A percentile compares a stretch with the other conserved stretches of the same genome.
These are phyloP conservation scores for Cytospora leucostoma DNA, from an alignment of 2,329 filamentous ascomycete species.

Conservation along the genomic window DNA sequence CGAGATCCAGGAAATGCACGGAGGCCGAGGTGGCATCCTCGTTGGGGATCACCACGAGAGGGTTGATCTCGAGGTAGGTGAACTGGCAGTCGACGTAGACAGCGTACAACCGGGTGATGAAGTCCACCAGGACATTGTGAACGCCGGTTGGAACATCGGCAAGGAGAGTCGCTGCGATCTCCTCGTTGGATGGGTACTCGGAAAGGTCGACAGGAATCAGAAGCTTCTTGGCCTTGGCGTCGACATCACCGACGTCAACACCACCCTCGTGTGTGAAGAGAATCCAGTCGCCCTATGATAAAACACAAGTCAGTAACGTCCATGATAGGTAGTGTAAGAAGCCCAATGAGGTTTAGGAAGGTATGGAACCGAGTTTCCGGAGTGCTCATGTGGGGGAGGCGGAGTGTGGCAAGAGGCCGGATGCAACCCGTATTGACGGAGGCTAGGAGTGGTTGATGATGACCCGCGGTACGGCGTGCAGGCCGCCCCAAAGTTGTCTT, in stretches of 20 bases:
- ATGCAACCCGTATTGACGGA: slow-evolving; percentile 21
- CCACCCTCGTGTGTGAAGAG: slow-evolving; percentile 99
- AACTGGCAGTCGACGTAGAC: slow-evolving; percentile 99
- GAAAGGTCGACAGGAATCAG: slow-evolving; percentile 93
- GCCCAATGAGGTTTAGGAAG: slow-evolving; percentile 30
- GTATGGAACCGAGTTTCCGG: slow-evolving; percentile 19
- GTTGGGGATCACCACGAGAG: slow-evolving; percentile 96
- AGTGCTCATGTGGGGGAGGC: slow-evolving; percentile 10
- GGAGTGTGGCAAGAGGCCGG: slow-evolving; percentile 12
- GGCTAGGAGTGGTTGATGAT: slow-evolving; percentile 24
- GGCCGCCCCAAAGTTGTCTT: slow-evolving; percentile 14
- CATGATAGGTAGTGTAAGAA: slow-evolving; percentile 27
- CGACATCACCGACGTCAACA: slow-evolving; percentile 99
- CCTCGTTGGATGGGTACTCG: slow-evolving; percentile 93
- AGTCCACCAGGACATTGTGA: slow-evolving; percentile 98
- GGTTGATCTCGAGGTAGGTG: slow-evolving; percentile 99
- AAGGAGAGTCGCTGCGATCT: slow-evolving; percentile 81
- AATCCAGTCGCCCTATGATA: slow-evolving; percentile 89
- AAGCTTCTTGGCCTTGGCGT: slow-evolving; percentile 98
- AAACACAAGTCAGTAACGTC: slow-evolving; percentile 14
- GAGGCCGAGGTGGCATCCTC: slow-evolving; percentile 86
- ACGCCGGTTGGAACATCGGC: slow-evolving; percentile 93
- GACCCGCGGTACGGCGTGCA: slow-evolving; percentile 22
- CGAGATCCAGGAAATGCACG: slow-evolving; percentile 97
- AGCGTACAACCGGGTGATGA: slow-evolving; percentile 96